These are phyloP conservation scores for Calocybe gambosa DNA, from an alignment of 1,284 basidiomycete genomes.

Conservation along the genomic window DNA sequence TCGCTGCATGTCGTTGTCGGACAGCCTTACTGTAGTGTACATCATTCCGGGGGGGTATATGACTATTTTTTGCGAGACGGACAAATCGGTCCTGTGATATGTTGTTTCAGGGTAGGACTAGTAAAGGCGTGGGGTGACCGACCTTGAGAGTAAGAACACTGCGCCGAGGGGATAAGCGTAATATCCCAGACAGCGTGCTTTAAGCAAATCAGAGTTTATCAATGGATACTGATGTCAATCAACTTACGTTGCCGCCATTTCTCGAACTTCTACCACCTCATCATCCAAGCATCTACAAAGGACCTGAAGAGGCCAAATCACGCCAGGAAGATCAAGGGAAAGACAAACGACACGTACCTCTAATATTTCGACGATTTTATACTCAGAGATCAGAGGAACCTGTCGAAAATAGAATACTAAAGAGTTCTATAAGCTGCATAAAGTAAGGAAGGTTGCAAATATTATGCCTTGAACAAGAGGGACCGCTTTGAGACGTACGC, in stretches of 20 bases:
- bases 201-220: not conserved
- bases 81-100: slow-evolving; percentile 59
- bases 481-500: slow-evolving; percentile 62
- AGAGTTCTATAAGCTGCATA: not conserved
- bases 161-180: slow-evolving; percentile 73
- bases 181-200: slow-evolving; percentile 74
- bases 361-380: slow-evolving; percentile 60
- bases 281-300: slow-evolving; percentile 68
- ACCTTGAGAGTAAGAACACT: slow-evolving; percentile 69
- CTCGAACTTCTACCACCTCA: slow-evolving; percentile 68
- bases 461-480: slow-evolving; percentile 67
- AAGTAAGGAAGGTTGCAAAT: not conserved
- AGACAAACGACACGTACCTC: slow-evolving; percentile 36
- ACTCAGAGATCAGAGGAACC: slow-evolving; percentile 55
- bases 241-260: slow-evolving; percentile 68
- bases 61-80: slow-evolving; percentile 52
- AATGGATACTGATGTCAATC: not conserved
- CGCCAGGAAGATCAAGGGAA: not conserved
- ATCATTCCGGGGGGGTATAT: slow-evolving; percentile 51
- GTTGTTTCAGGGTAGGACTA: not conserved
- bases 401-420: slow-evolving; percentile 73
- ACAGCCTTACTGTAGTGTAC: slow-evolving; percentile 58
- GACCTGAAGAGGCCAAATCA: slow-evolving; percentile 32
- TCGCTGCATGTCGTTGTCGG: slow-evolving; percentile 70
- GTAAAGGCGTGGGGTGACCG: not conserved